Evolutionary conservation across 306 rosid genomes (phyloP), one percentile per base, ranked within the genome.

Genomic region (Prunus persica): DNA sequence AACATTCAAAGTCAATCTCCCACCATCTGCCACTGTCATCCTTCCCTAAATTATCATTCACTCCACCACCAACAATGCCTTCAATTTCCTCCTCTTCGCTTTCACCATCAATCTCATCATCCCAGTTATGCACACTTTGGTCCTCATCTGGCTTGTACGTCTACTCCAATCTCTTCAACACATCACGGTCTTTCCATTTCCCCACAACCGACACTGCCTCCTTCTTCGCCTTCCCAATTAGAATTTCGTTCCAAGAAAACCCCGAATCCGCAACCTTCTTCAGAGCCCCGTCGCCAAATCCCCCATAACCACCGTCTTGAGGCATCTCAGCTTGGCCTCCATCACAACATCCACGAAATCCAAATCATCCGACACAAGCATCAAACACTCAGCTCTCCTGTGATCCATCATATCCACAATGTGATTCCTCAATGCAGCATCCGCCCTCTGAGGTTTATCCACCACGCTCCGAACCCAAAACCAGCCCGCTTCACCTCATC

Each of bases 141-240:
- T 87, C 69, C 75, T 82, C 90, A 71, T 78, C 86, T 6, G 89
- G 90, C 24, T 87, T 30, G 34, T 30, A 30, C 3, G 34, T 30
- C 34, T 4, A 30, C 34, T 30, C 34, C 76, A 93, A 84, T 73
- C 89, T 78, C 84, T 86, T 84, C 71, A 93, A 86, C 65, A 91
- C 80, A 81, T 93, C 93, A 2, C 86, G 72, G 81, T 93, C 97
- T 65, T 87, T 91, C 98, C 97, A 93, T 68, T 90, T 93, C 68
- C 89, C 91, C 61, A 82, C 77, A 67, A 90, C 93, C 0, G 88
- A 77, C n/a, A 76, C 86, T 2, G 93, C 97, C 79, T 90, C 90
- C 75, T 86, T 91, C 80, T 86, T 87, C 2, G 97, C 94, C 82
- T 93, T 88, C 61, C 93, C 93, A 88, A 82, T 82, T 80, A 93